Percentiles rank a stretch among this genome's conserved stretches.
Evolutionary conservation across 2,329 filamentous ascomycete genomes (phyloP).

Genomic region (Xylaria sp.): DNA sequence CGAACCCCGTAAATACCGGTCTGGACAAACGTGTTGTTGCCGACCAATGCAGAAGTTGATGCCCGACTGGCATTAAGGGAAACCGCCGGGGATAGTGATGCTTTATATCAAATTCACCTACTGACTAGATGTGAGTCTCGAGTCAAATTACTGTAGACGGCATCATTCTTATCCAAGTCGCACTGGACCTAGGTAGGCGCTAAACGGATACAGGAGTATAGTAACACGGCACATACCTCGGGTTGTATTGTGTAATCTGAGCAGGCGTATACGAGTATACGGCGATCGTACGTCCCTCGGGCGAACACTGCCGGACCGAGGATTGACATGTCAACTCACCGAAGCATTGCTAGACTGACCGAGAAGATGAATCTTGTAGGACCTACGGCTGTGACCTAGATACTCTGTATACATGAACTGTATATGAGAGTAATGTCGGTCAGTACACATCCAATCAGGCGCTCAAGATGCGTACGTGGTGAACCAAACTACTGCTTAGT

Average conservation of each 20-base stretch:
- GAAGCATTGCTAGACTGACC: neutral
- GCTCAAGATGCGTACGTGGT: neutral
- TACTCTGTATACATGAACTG: neutral
- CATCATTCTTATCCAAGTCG: neutral
- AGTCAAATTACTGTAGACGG: neutral
- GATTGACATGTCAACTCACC: neutral
- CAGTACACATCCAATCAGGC: neutral
- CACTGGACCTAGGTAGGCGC: neutral
- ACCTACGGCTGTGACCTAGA: neutral
- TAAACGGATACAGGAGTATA: neutral
- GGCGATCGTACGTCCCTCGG: neutral
- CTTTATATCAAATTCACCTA: neutral
- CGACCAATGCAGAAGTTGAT: neutral
- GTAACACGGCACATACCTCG: conserved; percentile 1
- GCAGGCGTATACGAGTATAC: neutral
- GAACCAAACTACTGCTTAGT: neutral
- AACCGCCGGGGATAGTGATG: neutral
- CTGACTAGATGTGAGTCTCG: neutral
- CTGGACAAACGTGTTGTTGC: neutral
- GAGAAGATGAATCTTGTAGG: neutral
- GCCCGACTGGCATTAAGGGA: neutral
- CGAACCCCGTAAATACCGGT: neutral
- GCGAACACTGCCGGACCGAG: neutral
- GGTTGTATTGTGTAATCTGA: neutral
- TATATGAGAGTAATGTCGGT: neutral